A percentile compares a stretch with the other conserved stretches of the same genome.
Conservation (phyloP, 441 rosid species). For the Corymbia citriodora region DNA sequence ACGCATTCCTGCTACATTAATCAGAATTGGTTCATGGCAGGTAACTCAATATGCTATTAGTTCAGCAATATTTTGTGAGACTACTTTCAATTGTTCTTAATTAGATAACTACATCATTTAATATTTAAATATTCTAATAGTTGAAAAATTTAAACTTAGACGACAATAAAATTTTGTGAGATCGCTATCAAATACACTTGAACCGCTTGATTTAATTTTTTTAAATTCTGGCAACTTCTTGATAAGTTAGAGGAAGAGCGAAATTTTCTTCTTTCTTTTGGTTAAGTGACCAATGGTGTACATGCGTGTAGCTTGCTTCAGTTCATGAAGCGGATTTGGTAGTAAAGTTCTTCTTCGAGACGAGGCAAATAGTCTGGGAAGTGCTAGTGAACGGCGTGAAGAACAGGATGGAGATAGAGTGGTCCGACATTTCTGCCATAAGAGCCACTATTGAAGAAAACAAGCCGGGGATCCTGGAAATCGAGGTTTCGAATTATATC, state of each 20-base stretch:
- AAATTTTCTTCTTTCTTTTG: background rate
- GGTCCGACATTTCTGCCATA: conserved; percentile 45
- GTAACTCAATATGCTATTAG: conserved; percentile 8
- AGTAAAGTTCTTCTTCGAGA: conserved; percentile 49
- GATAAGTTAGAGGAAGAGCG: background rate
- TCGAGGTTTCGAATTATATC: conserved; percentile 27
- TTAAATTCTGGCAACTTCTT: background rate
- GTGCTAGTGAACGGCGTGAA: conserved; percentile 25
- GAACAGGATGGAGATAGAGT: conserved; percentile 41
- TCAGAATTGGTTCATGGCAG: conserved; percentile 50
- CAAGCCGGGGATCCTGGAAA: conserved; percentile 27
- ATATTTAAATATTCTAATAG: background rate
- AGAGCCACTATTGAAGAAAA: conserved; percentile 16
- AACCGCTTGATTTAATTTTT: background rate
- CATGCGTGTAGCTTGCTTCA: conserved; percentile 23
- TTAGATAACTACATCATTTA: background rate
- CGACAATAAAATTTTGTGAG: background rate
- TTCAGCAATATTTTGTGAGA: background rate
- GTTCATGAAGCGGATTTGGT: conserved; percentile 40
- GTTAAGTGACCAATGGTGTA: background rate
- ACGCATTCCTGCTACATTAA: conserved; percentile 22
- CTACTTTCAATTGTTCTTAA: background rate
- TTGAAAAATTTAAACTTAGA: no score
- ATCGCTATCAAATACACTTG: background rate
- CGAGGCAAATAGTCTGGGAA: conserved; percentile 51